Evolutionary conservation across 2,329 filamentous ascomycete species (phyloP), one percentile per base, ranked within the genome.

Genomic region (Madurella fahalii): DNA sequence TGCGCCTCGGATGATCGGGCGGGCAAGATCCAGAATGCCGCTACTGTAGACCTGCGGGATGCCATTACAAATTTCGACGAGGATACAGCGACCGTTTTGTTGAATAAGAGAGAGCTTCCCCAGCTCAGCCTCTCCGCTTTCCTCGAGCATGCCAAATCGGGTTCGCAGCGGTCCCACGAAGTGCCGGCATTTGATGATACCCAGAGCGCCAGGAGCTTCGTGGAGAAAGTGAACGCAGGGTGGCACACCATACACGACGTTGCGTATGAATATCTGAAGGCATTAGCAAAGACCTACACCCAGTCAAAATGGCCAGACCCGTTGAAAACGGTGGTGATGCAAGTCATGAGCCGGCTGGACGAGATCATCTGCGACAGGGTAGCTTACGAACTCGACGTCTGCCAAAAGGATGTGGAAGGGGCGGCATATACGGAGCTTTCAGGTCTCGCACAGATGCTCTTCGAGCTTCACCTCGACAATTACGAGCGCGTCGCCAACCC

Each of bases 381-480:
- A 17, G 65, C 70, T 2, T 65, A 74, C 20, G 76, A 80, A 30
- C 65, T 64, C 34, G 63, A 58, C 44, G 53, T 31, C 20, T 63
- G 17, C 43, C 63, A 40, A 20, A 40, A 41, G 4, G 20, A 32
- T 18, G 50, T 31, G 0, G 18, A 50, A 13, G 44, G 50, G 1
- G 54, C 57, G 1, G 15, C 20, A 2, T 9, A 74, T 13, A 57
- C 60, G 2, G 67, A 69, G 11, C 61, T 80, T 5, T 73, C 77
- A 53, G 64, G 66, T 1, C 70, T 83, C 5, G 70, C 80, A 2
- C 77, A 83, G 50, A 84, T 83, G 75, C 66, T 84, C 1, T 82
- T 84, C 48, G 83, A 86, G 63, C 72, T 85, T 5, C 80, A 84
- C 54, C 71, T 85, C 9, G 82, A 85, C 58, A 76, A 84, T 7